Evolutionary conservation across 495 filamentous ascomycete genomes (phyloP).

Genomic region (Glutinoglossum americanum): DNA sequence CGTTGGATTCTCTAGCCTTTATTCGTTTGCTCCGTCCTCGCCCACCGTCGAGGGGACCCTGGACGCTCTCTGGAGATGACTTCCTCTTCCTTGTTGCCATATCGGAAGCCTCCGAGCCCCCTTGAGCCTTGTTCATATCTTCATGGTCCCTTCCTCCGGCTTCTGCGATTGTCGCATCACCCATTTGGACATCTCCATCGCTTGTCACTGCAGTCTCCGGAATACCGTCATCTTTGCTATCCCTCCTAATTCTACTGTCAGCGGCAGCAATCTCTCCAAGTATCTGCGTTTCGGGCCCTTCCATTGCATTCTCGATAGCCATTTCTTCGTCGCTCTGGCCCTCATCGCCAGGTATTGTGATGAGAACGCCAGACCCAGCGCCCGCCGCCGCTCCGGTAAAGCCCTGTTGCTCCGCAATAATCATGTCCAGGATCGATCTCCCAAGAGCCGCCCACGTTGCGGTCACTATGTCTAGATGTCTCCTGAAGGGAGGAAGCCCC

Average conservation of each 20-base stretch:
- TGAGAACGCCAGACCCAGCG: not conserved
- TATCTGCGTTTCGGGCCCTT: not conserved
- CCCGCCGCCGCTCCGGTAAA: not conserved
- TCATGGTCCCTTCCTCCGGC: not conserved
- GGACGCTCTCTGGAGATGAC: constrained; percentile 25
- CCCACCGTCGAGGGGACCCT: constrained; percentile 31
- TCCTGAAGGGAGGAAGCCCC: not conserved
- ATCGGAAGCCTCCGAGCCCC: not conserved
- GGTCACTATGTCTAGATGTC: not conserved
- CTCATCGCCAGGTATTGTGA: not conserved
- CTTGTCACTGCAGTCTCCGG: not conserved
- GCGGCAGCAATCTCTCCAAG: not conserved
- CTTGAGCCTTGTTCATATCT: not conserved
- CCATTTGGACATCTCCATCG: constrained; percentile 1
- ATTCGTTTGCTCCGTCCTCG: constrained; percentile 67
- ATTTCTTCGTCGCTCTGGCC: not conserved
- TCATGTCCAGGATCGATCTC: constrained; percentile 31
- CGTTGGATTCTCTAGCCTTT: constrained; percentile 50
- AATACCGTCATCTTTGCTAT: not conserved
- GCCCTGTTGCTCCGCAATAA: constrained; percentile 23
- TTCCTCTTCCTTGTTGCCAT: constrained; percentile 23
- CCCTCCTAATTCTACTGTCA: not conserved
- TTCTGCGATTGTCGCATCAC: not conserved
- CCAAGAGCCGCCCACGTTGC: constrained; percentile 31
- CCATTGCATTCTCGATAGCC: not conserved